A percentile compares a stretch with the other conserved stretches of the same genome.
Evolutionary conservation across 345 rosid species (phyloP).

Genomic region (Mangifera indica): DNA sequence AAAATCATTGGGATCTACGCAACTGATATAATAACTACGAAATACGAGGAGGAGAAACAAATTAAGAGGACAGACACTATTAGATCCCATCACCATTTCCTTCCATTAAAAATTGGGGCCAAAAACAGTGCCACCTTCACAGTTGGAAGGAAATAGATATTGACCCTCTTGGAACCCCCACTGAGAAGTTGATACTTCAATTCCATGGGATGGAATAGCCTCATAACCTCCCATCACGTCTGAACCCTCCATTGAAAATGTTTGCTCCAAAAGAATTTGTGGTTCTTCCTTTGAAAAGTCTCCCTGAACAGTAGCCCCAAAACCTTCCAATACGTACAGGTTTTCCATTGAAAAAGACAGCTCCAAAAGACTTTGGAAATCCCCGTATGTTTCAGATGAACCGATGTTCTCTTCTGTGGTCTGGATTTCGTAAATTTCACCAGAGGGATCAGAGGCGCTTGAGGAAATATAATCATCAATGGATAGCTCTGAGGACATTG

Average conservation of each 20-base stretch:
- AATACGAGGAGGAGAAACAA: no score
- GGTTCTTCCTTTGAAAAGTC: neutral
- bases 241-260: neutral
- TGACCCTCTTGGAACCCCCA: neutral
- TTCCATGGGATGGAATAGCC: neutral
- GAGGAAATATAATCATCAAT: conserved; percentile 6
- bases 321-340: neutral
- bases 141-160: neutral
- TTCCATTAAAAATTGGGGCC: neutral
- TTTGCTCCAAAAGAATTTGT: neutral
- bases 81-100: neutral
- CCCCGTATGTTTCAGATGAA: conserved; percentile 7
- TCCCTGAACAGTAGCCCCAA: neutral
- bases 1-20: neutral
- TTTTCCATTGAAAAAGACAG: conserved; percentile 11
- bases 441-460: neutral
- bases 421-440: neutral
- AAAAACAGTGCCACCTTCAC: neutral
- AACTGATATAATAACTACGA: neutral
- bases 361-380: conserved; percentile 6
- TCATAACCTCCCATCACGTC: neutral
- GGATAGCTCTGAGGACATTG: neutral
- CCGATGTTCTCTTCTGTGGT: neutral
- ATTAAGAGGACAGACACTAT: neutral
- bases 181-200: neutral